Percentiles rank a stretch among this genome's conserved stretches.
Evolutionary conservation across 768 basidiomycete species (phyloP).

Genomic region (Phallus indusiatus): DNA sequence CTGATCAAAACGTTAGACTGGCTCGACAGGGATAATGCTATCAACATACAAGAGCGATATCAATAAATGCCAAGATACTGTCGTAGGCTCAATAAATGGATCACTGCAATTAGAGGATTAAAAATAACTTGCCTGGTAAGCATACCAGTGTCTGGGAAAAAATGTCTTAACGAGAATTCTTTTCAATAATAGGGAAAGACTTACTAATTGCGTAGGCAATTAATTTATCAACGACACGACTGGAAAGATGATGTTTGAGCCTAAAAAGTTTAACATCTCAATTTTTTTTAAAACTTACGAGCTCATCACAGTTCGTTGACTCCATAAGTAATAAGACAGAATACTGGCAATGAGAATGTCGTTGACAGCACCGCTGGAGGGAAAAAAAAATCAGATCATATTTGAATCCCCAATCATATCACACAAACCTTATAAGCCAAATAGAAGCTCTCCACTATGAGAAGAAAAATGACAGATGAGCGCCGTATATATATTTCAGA

Average conservation of each 20-base stretch:
- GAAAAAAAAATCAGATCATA: not conserved
- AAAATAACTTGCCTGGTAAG: not conserved
- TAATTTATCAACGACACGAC: constrained; percentile 1
- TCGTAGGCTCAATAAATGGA: not conserved
- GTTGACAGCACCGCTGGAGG: constrained; percentile 5
- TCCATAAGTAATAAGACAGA: not conserved
- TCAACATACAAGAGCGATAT: not conserved
- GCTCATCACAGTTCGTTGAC: constrained; percentile 3
- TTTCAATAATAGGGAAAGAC: not conserved
- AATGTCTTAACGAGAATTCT: not conserved
- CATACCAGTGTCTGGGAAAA: constrained; percentile 2
- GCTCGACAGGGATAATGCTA: no score
- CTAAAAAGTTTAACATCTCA: not conserved
- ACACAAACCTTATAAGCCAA: constrained; percentile 1
- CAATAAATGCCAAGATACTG: constrained; percentile 5
- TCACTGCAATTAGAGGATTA: not conserved
- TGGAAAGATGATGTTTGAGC: not conserved
- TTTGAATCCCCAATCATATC: not conserved
- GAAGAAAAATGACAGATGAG: not conserved
- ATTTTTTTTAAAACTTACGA: not conserved
- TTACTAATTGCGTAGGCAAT: constrained; percentile 3
- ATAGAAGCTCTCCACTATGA: constrained; percentile 5
- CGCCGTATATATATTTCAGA: not conserved
- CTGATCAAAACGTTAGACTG: not conserved
- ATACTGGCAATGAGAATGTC: constrained; percentile 1